Base-by-base conservation (phyloP, 2,329 filamentous ascomycete species). In the Aspergillus latus region DNA sequence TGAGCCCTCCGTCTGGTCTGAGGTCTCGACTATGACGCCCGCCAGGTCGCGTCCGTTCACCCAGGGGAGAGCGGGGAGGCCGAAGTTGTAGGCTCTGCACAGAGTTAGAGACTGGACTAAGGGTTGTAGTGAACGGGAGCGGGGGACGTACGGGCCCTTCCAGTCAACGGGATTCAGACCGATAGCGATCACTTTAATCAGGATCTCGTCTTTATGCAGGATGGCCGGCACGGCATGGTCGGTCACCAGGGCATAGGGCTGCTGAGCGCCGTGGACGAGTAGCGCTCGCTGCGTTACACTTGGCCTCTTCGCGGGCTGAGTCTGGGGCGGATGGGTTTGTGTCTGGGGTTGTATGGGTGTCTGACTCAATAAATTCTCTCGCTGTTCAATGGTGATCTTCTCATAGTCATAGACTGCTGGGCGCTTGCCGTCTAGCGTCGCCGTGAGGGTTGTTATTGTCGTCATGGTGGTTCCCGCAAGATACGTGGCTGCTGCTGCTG, bases 101-200 rank as follows among this genome's bases (percentile, higher is more conserved):
- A 5, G 5, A 28, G 42, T 54, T 54, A 54, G 47, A 21, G 5
- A 11, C 4, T 16, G 16, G 39, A 6, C 15, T 4, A 9, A 21
- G 4, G 6, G 8, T 42, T 5, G 16, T 21, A 21, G 13, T 42
- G 11, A 9, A 30, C n/a, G 10, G 42, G 30, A 45, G 21, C 21
- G 15, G 26, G 13, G 39, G 10, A 78, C 84, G 63, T 75, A 88
- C 86, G 87, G 85, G 57, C 84, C 82, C 75, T 89, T 89, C 85
- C 85, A 89, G 68, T 90, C 89, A 54, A 92, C 88, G 0, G 89
- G 89, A 64, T 92, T 92, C 37, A 92, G 73, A 0, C 88, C 88
- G 63, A 90, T 85, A 10, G 82, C 82, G 37, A 80, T 75, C 1
- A 85, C 77, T 66, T 82, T 82, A n/a, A 90, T 80, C 5, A 90